phyloP scores from a whole-genome alignment of 2,329 filamentous ascomycete species.

The Ascosphaera pollenicola region DNA sequence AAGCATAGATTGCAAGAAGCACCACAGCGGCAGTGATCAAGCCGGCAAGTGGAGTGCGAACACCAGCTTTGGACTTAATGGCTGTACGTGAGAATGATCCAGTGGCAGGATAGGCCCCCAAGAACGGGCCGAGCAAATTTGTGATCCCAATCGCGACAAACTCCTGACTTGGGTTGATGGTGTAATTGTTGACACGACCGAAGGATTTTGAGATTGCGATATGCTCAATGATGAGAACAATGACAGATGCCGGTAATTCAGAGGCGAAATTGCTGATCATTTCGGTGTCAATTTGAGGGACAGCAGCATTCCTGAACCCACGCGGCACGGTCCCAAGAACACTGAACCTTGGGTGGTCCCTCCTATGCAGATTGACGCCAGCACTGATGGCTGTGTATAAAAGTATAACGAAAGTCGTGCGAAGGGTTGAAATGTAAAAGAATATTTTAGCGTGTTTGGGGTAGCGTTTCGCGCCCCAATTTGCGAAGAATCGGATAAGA shows the following conservation, averaged over 20 bases:
- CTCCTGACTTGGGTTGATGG: constrained; percentile 87
- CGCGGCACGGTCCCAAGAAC: constrained; percentile 59
- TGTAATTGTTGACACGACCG: constrained; percentile 87
- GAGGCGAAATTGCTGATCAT: constrained; percentile 47
- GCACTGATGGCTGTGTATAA: constrained; percentile 84
- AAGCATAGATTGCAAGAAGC: constrained; percentile 68
- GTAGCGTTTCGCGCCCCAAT: constrained; percentile 41
- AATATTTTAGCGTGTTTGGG: constrained; percentile 49
- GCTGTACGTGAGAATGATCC: constrained; percentile 93
- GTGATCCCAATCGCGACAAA: constrained; percentile 82
- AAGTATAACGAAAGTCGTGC: constrained; percentile 77
- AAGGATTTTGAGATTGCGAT: constrained; percentile 97
- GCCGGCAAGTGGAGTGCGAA: constrained; percentile 75
- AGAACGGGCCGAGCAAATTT: constrained; percentile 75
- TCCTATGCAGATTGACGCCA: constrained; percentile 51
- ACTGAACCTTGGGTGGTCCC: constrained; percentile 42
- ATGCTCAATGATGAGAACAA: constrained; percentile 91
- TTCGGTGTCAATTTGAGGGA: constrained; percentile 42
- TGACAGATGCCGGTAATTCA: constrained; percentile 65
- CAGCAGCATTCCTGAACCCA: constrained; percentile 60
- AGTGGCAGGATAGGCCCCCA: constrained; percentile 79
- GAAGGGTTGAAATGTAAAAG: constrained; percentile 81
- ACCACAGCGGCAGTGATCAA: constrained; percentile 73
- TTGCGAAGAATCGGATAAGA: constrained; percentile 44
- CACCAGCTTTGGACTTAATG: constrained; percentile 92